Evolutionary conservation across 1,284 basidiomycete species (phyloP), one percentile per base, ranked within the genome.

Genomic region (Cerioporus squamosus): DNA sequence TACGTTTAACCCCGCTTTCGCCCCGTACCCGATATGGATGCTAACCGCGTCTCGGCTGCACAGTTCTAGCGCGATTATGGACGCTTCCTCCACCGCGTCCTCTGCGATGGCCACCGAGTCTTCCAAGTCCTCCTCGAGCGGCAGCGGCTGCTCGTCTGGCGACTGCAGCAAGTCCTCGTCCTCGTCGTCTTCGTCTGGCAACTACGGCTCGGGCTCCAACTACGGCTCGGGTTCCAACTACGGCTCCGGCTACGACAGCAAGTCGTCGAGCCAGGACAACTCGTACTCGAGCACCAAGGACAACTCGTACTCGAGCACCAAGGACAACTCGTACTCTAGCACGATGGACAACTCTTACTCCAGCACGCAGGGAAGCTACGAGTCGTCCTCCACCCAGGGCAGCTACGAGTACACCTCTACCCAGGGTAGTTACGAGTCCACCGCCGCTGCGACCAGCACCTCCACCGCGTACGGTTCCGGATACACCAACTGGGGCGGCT

Each of bases 391-490:
- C 15, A 46, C 49, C 26, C 26, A 29, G 26, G 26, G 26, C 26
- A 9, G 26, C 26, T 29, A 29, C 26, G 26, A 29, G 5, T 43
- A 5, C 26, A 29, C 5, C 6, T 6, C 6, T 33, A 56, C 60
- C 4, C 26, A 29, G 26, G 26, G 26, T 9, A 29, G 26, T 9
- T 17, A 50, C 46, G 38, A 39, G 38, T 3, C 44, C 38, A 56
- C 60, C 4, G 55, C 62, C 40, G 52, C 60, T 43, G 39, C 52
- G 42, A 42, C 42, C 45, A 53, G 39, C 53, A 29, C 62, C 24
- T 61, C 62, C 47, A 59, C 57, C 23, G 72, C 77, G 5, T 89
- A 90, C 69, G 88, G 88, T n/a, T 90, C 88, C 23, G 88, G 88
- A 56, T 79, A 73, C 66, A 76, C 75, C 53, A 83, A 77, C 74